phyloP scores from a whole-genome alignment of 352 stramenopile species.

The Phytophthora pini region DNA sequence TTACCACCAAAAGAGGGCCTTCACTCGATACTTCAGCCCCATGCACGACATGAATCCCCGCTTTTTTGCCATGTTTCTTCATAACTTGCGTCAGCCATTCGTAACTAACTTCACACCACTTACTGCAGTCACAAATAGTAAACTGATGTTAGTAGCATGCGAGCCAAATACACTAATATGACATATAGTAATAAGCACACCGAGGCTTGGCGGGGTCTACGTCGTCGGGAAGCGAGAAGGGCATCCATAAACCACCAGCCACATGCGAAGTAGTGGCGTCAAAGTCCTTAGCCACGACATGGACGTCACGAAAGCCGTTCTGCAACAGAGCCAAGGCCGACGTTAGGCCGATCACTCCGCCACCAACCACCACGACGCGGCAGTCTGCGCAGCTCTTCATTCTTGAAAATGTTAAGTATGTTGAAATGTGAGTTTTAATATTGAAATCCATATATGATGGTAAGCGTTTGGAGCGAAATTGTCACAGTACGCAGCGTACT shows the following conservation, averaged over 20 bases:
- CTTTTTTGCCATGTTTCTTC: constrained; percentile 47
- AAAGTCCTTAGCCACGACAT: constrained; percentile 56
- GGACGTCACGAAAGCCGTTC: constrained; percentile 50
- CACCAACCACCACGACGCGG: constrained; percentile 63
- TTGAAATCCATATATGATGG: no score
- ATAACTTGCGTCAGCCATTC: constrained; percentile 56
- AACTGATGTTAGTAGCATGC: background rate
- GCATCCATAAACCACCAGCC: constrained; percentile 77
- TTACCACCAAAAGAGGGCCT: constrained; percentile 41
- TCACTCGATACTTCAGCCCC: constrained; percentile 54
- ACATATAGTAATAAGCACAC: constrained; percentile 27
- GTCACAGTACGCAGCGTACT: no score
- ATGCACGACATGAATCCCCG: constrained; percentile 60
- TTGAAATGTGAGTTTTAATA: no score
- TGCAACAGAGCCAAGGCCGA: constrained; percentile 70
- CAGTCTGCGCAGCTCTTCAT: constrained; percentile 18
- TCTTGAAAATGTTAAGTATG: no score
- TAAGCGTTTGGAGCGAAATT: no score
- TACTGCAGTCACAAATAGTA: constrained; percentile 25
- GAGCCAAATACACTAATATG: background rate
- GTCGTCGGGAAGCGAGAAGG: constrained; percentile 59
- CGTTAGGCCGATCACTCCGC: constrained; percentile 73
- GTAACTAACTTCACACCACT: constrained; percentile 75
- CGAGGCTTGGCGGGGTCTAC: constrained; percentile 41
- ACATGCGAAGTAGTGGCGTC: constrained; percentile 73